Evolutionary conservation across 176 grass and related monocot genomes (phyloP).

Genomic region (Olyra latifolia): DNA sequence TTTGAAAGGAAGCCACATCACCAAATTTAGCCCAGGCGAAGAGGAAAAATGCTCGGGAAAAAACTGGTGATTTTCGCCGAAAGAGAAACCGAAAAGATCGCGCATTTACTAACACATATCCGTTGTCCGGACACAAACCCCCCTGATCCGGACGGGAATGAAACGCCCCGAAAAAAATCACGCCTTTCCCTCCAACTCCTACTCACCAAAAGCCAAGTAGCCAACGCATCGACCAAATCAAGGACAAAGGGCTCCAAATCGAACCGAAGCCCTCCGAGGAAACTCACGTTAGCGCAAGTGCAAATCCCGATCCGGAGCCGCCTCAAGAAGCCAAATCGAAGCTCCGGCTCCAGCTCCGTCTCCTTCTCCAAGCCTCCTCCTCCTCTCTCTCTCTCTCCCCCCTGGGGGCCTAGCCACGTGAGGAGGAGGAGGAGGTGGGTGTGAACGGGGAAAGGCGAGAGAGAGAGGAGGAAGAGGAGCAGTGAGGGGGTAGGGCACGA

Average conservation of each 20-base stretch:
- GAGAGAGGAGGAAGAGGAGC: not conserved
- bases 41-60: not conserved
- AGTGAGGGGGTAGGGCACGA: not conserved
- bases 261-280: not conserved
- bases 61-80: not conserved
- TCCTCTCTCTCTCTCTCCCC: not conserved
- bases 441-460: not conserved
- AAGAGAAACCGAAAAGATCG: not conserved
- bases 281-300: constrained; percentile 24
- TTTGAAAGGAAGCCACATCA: not conserved
- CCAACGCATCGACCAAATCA: not conserved
- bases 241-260: not conserved
- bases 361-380: not conserved
- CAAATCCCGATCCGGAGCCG: not conserved
- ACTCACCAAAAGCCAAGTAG: not conserved
- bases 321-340: not conserved
- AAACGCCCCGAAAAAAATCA: not conserved
- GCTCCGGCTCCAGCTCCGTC: not conserved
- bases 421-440: constrained; percentile 13
- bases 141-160: not conserved
- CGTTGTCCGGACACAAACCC: not conserved
- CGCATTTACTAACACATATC: not conserved
- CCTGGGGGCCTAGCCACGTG: not conserved
- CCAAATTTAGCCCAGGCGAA: not conserved
- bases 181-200: not conserved